These are phyloP conservation scores for Monotropa hypopitys DNA, from an alignment of 179 eudicot genomes.

Conservation along the genomic window DNA sequence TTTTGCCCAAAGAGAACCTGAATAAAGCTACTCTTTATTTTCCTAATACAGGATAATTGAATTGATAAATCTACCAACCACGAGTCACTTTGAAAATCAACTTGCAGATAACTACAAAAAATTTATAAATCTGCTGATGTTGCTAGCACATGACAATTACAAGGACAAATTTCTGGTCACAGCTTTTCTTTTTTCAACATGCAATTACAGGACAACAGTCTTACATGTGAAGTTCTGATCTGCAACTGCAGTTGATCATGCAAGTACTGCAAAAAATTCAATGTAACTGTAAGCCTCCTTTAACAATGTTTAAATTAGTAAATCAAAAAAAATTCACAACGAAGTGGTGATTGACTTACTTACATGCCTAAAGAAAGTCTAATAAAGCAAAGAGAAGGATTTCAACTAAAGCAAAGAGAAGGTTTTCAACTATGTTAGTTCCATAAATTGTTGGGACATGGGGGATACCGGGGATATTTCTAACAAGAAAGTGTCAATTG, in stretches of 20 bases:
- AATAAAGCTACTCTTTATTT: neutral
- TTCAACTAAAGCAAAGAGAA: neutral
- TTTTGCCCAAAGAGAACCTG: neutral
- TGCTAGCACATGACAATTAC: neutral
- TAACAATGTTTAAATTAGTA: neutral
- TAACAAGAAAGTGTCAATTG: neutral
- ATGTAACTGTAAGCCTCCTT: conserved; percentile 1
- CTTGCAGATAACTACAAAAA: neutral
- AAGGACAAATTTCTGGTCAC: neutral
- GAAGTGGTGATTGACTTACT: neutral
- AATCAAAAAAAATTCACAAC: neutral
- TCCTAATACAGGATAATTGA: neutral
- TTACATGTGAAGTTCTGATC: conserved; percentile 48
- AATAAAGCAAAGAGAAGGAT: conserved; percentile 4
- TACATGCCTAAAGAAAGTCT: neutral
- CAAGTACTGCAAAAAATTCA: conserved; percentile 40
- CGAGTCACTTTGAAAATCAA: neutral
- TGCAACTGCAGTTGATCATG: conserved; percentile 64
- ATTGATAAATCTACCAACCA: neutral
- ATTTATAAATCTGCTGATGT: neutral
- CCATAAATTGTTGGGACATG: neutral
- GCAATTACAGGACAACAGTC: conserved; percentile 13
- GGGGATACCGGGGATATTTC: neutral
- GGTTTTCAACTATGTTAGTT: neutral
- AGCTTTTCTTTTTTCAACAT: neutral